phyloP scores from a whole-genome alignment of 306 rosid genomes.

The Quercus engelmannii region DNA sequence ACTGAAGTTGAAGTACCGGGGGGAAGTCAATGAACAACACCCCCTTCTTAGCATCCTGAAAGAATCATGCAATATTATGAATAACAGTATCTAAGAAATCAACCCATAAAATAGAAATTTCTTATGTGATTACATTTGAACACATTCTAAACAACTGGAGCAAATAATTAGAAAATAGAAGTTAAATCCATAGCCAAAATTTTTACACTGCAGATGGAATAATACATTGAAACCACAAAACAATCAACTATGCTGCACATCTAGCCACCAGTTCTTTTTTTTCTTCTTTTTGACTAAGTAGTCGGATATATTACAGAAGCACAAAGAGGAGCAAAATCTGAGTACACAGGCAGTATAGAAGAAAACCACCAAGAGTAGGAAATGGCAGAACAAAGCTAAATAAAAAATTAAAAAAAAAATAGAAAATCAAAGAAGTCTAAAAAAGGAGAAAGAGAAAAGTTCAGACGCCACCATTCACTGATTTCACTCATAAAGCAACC shows the following conservation, averaged over 20 bases:
- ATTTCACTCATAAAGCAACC: not conserved
- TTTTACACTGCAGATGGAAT: not conserved
- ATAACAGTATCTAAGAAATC: conserved; percentile 6
- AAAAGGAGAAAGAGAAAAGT: not conserved
- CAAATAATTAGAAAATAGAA: not conserved
- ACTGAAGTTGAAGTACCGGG: conserved; percentile 97
- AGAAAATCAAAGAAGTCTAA: not conserved
- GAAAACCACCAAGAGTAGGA: not conserved
- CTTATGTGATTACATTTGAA: conserved; percentile 3
- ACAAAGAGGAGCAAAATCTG: not conserved
- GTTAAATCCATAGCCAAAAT: not conserved
- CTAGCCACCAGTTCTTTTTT: not conserved
- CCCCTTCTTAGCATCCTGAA: conserved; percentile 98
- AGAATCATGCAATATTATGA: conserved; percentile 11
- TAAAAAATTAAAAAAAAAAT: not conserved
- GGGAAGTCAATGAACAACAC: conserved; percentile 94
- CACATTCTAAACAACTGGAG: not conserved
- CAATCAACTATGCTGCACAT: not conserved
- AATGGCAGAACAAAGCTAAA: not conserved
- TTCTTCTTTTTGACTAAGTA: not conserved
- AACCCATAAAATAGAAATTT: not conserved
- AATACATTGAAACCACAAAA: not conserved
- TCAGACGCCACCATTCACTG: not conserved
- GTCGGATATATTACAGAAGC: not conserved
- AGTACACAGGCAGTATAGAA: not conserved